Evolutionary conservation across 306 rosid species (phyloP).

Genomic region (Casuarina cunninghamiana): DNA sequence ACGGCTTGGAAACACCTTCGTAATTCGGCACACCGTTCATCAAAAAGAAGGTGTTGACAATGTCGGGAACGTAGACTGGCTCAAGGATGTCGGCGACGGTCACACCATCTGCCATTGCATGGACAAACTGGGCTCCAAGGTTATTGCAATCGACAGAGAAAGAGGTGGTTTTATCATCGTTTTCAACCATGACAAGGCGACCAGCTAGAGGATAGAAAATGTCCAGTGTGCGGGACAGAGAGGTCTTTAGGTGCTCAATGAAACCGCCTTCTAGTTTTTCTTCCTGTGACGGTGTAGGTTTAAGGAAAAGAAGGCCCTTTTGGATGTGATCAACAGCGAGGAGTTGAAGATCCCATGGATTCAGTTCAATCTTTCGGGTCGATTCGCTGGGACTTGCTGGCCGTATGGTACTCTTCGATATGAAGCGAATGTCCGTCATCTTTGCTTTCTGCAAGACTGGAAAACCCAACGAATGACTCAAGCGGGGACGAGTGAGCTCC

Average conservation of each 20-base stretch:
- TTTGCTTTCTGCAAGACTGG: background rate
- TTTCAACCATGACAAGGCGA: slow-evolving; percentile 11
- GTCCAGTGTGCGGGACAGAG: background rate
- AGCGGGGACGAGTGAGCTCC: too few relatives aligned
- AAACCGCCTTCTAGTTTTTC: background rate
- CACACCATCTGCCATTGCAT: background rate
- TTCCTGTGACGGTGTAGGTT: background rate
- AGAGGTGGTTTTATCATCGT: background rate
- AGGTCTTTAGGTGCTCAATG: background rate
- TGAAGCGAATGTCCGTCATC: background rate
- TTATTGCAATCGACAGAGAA: background rate
- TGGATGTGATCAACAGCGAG: background rate
- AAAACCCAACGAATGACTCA: too few relatives aligned
- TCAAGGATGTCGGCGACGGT: background rate
- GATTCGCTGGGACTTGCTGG: background rate
- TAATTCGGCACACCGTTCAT: background rate
- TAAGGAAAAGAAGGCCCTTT: background rate
- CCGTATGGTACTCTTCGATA: background rate
- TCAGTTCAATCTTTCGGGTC: background rate
- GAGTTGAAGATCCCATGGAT: slow-evolving; percentile 4
- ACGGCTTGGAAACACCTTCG: background rate
- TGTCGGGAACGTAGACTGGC: background rate
- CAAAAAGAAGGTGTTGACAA: background rate
- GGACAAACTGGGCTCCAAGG: slow-evolving; percentile 3
- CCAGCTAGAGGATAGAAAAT: background rate